Evolutionary conservation across 2,329 filamentous ascomycete genomes (phyloP).

Genomic region (Beauveria asiatica): DNA sequence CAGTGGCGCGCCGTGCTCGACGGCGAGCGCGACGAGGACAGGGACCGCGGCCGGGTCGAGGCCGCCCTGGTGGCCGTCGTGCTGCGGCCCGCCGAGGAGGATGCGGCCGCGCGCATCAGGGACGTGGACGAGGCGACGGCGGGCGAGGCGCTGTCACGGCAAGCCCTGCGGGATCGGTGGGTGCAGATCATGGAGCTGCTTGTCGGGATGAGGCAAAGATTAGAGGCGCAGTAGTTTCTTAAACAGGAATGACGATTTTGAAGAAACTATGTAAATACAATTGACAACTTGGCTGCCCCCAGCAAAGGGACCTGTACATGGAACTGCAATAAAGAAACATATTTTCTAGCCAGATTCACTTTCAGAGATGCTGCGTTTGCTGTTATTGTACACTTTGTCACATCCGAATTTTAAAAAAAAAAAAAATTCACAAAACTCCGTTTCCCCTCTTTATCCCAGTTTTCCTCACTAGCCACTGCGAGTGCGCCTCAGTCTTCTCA

Average conservation of each 20-base stretch:
- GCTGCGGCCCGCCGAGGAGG: constrained; percentile 24
- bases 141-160: constrained; percentile 17
- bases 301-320: neutral
- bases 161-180: constrained; percentile 21
- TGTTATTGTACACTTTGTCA: constrained; percentile 1
- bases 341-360: neutral
- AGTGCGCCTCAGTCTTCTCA: neutral
- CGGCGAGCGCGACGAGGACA: constrained; percentile 36
- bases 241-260: neutral
- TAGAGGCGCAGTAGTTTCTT: constrained; percentile 11
- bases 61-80: constrained; percentile 30
- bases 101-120: constrained; percentile 22
- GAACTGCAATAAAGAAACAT: neutral
- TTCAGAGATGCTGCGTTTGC: neutral
- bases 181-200: constrained; percentile 29
- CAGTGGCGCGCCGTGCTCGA: constrained; percentile 39
- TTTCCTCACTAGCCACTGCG: neutral
- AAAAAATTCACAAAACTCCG: neutral
- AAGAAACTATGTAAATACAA: too few species aligned
- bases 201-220: constrained; percentile 20
- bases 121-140: constrained; percentile 22
- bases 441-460: neutral
- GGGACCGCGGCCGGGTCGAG: constrained; percentile 31
- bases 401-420: constrained; percentile 1
- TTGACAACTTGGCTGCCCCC: too few species aligned